phyloP scores from a whole-genome alignment of 108 stramenopile species.

The Cyclotella atomus region DNA sequence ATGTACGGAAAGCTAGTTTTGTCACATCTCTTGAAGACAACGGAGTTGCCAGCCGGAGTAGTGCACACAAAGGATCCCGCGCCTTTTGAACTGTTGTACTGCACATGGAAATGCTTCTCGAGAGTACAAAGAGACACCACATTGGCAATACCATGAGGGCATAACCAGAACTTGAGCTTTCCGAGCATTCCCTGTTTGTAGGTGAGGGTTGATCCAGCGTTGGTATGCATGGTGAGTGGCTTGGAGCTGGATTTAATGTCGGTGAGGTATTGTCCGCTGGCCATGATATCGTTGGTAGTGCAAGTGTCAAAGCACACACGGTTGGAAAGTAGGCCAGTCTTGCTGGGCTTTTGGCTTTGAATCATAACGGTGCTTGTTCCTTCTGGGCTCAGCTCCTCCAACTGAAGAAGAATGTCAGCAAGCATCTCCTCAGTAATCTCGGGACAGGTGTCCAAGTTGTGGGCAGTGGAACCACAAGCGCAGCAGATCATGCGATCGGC shows the following conservation, averaged over 20 bases:
- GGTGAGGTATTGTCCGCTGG: not conserved
- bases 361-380: not conserved
- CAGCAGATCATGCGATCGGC: not conserved
- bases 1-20: constrained; percentile 16
- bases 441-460: not conserved
- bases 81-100: not conserved
- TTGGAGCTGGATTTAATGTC: not conserved
- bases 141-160: constrained; percentile 4
- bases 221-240: not conserved
- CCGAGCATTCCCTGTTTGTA: not conserved
- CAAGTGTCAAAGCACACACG: not conserved
- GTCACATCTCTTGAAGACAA: constrained; percentile 1
- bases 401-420: constrained; percentile 2
- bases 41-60: not conserved
- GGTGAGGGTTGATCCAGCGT: not conserved
- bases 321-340: not conserved
- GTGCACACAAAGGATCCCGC: not conserved
- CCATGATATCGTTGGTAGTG: not conserved
- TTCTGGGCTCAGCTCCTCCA: not conserved
- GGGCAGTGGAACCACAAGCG: not conserved
- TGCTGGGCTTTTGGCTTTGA: not conserved
- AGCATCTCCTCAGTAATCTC: not conserved
- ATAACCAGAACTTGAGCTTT: not conserved
- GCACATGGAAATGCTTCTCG: not conserved
- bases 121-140: constrained; percentile 8